Evolutionary conservation across 257 asterid genomes (phyloP).

Genomic region (Fraxinus americana): DNA sequence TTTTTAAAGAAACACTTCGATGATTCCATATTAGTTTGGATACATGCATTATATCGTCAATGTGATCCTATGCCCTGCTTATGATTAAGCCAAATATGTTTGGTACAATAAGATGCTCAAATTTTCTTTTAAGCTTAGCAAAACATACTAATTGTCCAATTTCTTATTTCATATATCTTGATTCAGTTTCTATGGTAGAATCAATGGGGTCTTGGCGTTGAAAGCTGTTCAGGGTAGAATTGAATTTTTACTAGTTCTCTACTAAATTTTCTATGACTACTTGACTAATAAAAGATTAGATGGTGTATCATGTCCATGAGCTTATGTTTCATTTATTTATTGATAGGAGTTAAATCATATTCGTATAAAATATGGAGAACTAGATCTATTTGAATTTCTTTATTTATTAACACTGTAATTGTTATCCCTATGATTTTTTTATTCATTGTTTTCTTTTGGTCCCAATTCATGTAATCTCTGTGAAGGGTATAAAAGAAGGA

Average conservation of each 20-base stretch:
- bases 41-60: conserved; percentile 2
- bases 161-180: background rate
- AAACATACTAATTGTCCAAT: background rate
- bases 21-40: background rate
- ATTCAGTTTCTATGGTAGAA: background rate
- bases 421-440: background rate
- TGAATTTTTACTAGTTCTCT: background rate
- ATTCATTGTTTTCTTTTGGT: conserved; percentile 3
- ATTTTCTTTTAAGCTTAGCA: background rate
- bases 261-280: background rate
- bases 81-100: background rate
- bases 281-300: background rate
- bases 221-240: background rate
- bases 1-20: background rate
- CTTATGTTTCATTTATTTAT: background rate
- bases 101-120: background rate
- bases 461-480: conserved; percentile 20
- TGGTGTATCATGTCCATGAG: background rate
- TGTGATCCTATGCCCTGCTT: background rate
- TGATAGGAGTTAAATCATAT: background rate
- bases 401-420: background rate
- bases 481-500: conserved; percentile 92
- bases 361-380: background rate
- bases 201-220: background rate
- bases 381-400: background rate